Percentiles rank a stretch among this genome's conserved stretches.
phyloP scores from a whole-genome alignment of 495 filamentous ascomycete species.

The Aspergillus indologenus region DNA sequence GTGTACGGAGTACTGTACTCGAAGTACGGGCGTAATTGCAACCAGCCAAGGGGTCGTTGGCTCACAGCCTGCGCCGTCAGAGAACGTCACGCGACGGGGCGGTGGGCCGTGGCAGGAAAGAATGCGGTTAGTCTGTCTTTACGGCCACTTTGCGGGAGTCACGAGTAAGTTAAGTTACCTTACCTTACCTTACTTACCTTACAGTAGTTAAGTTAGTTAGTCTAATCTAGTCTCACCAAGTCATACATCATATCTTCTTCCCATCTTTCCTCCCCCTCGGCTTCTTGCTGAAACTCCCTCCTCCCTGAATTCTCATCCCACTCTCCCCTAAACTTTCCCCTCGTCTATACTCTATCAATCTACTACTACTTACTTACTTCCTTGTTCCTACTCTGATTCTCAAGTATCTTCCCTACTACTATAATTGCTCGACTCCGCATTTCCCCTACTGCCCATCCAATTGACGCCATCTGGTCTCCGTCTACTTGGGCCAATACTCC shows the following conservation, averaged over 20 bases:
- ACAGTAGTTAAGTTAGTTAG: too few relatives aligned
- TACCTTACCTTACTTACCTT: too few relatives aligned
- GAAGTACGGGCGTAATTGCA: constrained; percentile 17
- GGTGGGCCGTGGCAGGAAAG: constrained; percentile 43
- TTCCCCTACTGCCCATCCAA: constrained; percentile 5
- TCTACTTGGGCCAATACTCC: constrained; percentile 7
- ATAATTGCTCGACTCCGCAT: background rate
- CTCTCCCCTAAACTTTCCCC: too few relatives aligned
- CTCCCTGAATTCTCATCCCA: background rate
- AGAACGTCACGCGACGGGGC: constrained; percentile 40
- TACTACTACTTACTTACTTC: background rate
- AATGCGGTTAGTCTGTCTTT: constrained; percentile 25
- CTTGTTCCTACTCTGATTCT: background rate
- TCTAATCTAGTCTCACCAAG: constrained; percentile 10
- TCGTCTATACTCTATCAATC: constrained; percentile 1
- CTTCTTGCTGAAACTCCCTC: constrained; percentile 1
- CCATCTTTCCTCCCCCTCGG: constrained; percentile 3
- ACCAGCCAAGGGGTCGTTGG: constrained; percentile 21
- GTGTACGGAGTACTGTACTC: background rate
- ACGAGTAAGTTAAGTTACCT: too few relatives aligned
- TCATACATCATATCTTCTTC: constrained; percentile 36
- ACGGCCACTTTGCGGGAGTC: constrained; percentile 18
- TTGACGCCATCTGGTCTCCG: background rate
- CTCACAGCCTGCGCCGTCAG: constrained; percentile 35
- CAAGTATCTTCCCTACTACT: background rate